Percentiles rank a stretch among this genome's conserved stretches.
These are phyloP conservation scores for Inonotus hispidus DNA, from an alignment of 1,284 basidiomycete genomes.

Conservation along the genomic window DNA sequence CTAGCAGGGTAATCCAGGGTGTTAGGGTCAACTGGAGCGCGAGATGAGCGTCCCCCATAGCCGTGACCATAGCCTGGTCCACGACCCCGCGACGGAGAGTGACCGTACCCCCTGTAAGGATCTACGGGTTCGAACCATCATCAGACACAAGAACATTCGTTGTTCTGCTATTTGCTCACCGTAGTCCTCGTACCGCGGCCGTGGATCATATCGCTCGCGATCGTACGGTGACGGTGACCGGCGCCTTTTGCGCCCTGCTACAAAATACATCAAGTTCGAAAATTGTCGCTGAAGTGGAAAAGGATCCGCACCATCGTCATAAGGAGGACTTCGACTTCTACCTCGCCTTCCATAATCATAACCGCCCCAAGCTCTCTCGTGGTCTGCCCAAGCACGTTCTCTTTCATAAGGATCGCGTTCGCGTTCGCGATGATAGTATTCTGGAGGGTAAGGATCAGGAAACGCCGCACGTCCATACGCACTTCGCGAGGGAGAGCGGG, in stretches of 20 bases:
- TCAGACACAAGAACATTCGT: conserved; percentile 8
- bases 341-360: conserved; percentile 58
- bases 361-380: conserved; percentile 60
- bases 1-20: conserved; percentile 77
- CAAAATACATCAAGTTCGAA: not conserved
- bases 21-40: conserved; percentile 70
- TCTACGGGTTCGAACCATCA: conserved; percentile 35
- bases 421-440: conserved; percentile 50
- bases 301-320: conserved; percentile 55
- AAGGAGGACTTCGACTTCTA: conserved; percentile 66
- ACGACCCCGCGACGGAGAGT: conserved; percentile 54
- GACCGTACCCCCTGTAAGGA: conserved; percentile 59
- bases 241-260: conserved; percentile 71
- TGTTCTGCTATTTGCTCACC: conserved; percentile 42
- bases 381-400: conserved; percentile 57
- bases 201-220: conserved; percentile 71
- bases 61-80: conserved; percentile 42
- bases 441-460: conserved; percentile 51
- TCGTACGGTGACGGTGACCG: conserved; percentile 85
- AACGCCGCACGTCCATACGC: conserved; percentile 51
- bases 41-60: conserved; percentile 35
- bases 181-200: conserved; percentile 74
- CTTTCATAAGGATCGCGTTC: conserved; percentile 69
- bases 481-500: conserved; percentile 63
- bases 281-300: not conserved